These are phyloP conservation scores for Dalbergia oliveri DNA, from an alignment of 306 rosid genomes.

Conservation along the genomic window DNA sequence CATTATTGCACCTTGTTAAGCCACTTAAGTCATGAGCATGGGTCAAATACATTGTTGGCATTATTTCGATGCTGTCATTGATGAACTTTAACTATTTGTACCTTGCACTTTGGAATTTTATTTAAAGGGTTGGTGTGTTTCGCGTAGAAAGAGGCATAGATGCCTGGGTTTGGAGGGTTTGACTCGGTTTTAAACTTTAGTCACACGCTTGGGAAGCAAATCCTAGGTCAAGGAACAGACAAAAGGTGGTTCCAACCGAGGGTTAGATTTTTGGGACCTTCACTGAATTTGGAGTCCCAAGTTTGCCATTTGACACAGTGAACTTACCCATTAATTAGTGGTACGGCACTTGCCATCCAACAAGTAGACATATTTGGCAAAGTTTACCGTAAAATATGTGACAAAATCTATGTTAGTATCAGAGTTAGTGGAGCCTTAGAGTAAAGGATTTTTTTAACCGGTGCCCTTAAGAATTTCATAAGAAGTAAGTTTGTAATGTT, in stretches of 20 bases:
- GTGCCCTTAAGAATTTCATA: too few species aligned
- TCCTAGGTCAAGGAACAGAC: conserved; percentile 73
- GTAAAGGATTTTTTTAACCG: too few species aligned
- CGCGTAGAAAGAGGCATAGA: conserved; percentile 61
- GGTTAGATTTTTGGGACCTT: conserved; percentile 68
- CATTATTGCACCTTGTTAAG: background rate
- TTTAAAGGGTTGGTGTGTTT: conserved; percentile 47
- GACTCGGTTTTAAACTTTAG: conserved; percentile 53
- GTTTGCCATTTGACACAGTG: conserved; percentile 66
- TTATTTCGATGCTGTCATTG: background rate
- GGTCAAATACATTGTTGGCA: background rate
- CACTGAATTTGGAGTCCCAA: conserved; percentile 78
- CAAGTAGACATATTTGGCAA: conserved; percentile 52
- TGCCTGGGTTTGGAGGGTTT: conserved; percentile 57
- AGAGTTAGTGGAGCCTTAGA: background rate
- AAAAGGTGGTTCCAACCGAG: conserved; percentile 74
- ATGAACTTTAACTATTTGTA: background rate
- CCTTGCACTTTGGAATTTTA: background rate
- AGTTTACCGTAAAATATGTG: conserved; percentile 39
- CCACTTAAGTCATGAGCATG: background rate
- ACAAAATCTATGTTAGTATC: conserved; percentile 22
- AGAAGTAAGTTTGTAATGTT: too few species aligned
- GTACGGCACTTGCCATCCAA: conserved; percentile 56
- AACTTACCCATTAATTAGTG: conserved; percentile 52
- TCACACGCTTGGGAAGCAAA: conserved; percentile 67